These are phyloP conservation scores for Corymbia citriodora DNA, from an alignment of 441 rosid species.

Conservation along the genomic window DNA sequence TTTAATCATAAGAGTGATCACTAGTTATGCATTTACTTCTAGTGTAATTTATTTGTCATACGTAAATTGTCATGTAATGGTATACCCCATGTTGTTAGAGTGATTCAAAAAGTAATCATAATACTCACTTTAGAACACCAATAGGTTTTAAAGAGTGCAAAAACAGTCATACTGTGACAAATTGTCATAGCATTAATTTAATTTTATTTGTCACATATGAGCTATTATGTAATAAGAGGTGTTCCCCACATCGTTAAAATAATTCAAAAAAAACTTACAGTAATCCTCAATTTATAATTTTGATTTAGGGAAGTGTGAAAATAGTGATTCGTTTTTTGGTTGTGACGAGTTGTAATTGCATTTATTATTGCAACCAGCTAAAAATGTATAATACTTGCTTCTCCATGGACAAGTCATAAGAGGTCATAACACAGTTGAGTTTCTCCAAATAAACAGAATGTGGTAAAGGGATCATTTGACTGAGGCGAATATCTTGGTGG, in stretches of 20 bases:
- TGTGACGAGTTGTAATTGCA: not conserved
- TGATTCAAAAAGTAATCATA: not conserved
- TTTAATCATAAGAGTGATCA: not conserved
- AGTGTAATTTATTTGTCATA: not conserved
- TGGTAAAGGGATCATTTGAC: too few species aligned
- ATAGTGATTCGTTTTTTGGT: not conserved
- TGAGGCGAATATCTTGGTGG: not conserved
- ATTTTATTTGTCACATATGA: not conserved
- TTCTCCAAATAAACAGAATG: not conserved
- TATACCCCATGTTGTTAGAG: not conserved
- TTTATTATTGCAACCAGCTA: not conserved
- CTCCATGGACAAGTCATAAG: not conserved
- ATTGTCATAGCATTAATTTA: too few species aligned
- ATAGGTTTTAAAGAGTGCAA: not conserved
- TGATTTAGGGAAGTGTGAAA: not conserved
- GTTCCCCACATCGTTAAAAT: not conserved
- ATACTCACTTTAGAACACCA: not conserved
- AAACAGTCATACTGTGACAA: not conserved
- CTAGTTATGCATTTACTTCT: not conserved
- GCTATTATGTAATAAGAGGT: not conserved
- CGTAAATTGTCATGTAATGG: not conserved
- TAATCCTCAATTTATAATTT: not conserved
- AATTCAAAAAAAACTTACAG: too few species aligned
- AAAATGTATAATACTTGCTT: too few species aligned
- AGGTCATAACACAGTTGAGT: accelerated